These are phyloP conservation scores for Kondoa subrosea DNA, from an alignment of 768 basidiomycete genomes.

Conservation along the genomic window DNA sequence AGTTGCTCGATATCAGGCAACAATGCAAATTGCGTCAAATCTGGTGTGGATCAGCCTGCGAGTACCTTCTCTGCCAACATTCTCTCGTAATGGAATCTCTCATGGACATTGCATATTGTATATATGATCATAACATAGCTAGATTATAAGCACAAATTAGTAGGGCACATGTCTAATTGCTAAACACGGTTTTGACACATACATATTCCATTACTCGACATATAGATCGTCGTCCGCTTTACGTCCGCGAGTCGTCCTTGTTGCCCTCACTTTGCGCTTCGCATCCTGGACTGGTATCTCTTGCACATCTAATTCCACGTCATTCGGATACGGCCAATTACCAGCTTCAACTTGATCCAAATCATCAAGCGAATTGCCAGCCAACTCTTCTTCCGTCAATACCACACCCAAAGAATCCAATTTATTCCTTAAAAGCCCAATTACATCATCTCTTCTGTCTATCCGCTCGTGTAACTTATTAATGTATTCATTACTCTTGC, in stretches of 20 bases:
- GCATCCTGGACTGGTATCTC: too few species aligned
- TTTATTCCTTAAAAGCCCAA: slow-evolving; percentile 18
- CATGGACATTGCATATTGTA: too few species aligned
- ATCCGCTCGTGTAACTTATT: slow-evolving; percentile 23
- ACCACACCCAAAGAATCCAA: slow-evolving; percentile 6
- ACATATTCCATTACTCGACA: too few species aligned
- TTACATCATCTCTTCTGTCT: slow-evolving; percentile 21
- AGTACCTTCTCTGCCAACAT: background rate
- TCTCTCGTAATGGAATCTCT: too few species aligned
- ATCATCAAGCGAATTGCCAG: slow-evolving; percentile 14
- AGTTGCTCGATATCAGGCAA: background rate
- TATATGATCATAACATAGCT: too few species aligned
- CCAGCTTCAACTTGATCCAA: slow-evolving; percentile 8
- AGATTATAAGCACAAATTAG: too few species aligned
- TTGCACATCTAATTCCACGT: background rate
- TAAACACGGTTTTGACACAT: too few species aligned
- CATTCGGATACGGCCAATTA: background rate
- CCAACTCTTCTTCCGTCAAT: background rate
- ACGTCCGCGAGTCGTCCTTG: background rate
- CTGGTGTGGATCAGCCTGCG: background rate
- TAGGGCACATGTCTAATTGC: too few species aligned
- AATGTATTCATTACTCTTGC: slow-evolving; percentile 28
- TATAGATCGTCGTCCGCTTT: background rate
- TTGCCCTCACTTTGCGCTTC: background rate
- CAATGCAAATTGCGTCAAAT: background rate